phyloP scores from a whole-genome alignment of 2,329 filamentous ascomycete genomes.

The Aspergillus sp. region DNA sequence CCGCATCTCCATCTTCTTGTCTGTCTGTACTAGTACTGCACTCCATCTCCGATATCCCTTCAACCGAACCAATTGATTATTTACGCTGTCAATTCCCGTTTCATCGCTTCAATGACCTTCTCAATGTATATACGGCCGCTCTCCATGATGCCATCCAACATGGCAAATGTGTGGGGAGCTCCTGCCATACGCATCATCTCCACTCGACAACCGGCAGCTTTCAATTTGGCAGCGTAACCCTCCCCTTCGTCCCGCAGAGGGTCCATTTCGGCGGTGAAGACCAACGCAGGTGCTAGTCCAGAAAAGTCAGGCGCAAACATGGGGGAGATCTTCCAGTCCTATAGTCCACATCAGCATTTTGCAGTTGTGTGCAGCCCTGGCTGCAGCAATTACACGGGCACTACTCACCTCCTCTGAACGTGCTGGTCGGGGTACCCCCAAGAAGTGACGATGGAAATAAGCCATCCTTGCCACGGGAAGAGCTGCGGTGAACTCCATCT shows the following conservation, averaged over 20 bases:
- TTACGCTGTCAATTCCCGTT: conserved; percentile 23
- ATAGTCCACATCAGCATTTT: conserved; percentile 12
- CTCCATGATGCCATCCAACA: conserved; percentile 36
- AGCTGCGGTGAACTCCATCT: conserved; percentile 40
- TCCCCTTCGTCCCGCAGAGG: conserved; percentile 47
- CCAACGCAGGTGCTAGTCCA: conserved; percentile 41
- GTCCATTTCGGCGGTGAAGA: conserved; percentile 46
- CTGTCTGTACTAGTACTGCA: not conserved
- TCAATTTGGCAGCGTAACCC: conserved; percentile 41
- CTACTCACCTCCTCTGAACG: conserved; percentile 36
- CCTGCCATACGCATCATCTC: conserved; percentile 34
- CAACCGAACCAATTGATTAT: not conserved
- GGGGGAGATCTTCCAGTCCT: conserved; percentile 48
- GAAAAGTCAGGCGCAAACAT: conserved; percentile 41
- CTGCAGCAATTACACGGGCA: not conserved
- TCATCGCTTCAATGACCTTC: conserved; percentile 33
- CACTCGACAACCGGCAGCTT: conserved; percentile 37
- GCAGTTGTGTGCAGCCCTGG: not conserved
- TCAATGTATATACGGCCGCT: conserved; percentile 31
- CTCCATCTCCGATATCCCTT: not conserved
- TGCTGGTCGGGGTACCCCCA: conserved; percentile 40
- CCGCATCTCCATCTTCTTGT: not conserved
- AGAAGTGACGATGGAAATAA: conserved; percentile 43
- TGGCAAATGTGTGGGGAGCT: conserved; percentile 37
- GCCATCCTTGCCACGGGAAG: conserved; percentile 42